Evolutionary conservation across 345 rosid genomes (phyloP).

Genomic region (Mangifera indica): DNA sequence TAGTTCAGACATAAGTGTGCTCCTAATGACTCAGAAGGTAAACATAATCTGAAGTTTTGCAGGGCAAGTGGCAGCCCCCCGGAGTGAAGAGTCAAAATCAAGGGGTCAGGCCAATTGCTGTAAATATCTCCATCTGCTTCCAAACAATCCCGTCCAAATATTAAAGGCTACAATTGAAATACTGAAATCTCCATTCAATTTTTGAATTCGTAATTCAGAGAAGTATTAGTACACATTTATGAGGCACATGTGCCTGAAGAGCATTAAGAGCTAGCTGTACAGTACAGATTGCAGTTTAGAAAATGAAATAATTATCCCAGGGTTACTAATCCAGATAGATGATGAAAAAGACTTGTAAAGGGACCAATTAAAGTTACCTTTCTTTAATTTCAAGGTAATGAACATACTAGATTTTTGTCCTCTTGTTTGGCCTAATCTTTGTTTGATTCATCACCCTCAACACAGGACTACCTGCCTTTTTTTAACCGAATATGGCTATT

Average conservation of each 20-base stretch:
- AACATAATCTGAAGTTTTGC: slow-evolving; percentile 18
- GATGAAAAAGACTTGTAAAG: slow-evolving; percentile 6
- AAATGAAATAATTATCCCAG: slow-evolving; percentile 14
- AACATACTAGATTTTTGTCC: slow-evolving; percentile 29
- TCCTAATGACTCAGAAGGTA: slow-evolving; percentile 1
- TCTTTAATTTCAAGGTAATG: slow-evolving; percentile 8
- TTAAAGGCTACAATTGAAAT: slow-evolving; percentile 26
- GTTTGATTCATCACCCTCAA: slow-evolving; percentile 28
- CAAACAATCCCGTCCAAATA: slow-evolving; percentile 32
- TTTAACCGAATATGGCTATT: neutral
- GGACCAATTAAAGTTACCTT: slow-evolving; percentile 10
- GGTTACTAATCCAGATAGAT: slow-evolving; percentile 4
- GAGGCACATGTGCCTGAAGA: slow-evolving; percentile 39
- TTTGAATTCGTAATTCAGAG: slow-evolving; percentile 18
- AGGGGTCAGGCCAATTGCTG: slow-evolving; percentile 25
- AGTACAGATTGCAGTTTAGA: slow-evolving; percentile 28
- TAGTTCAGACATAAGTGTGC: neutral
- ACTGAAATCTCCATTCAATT: slow-evolving; percentile 26
- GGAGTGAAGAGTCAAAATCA: slow-evolving; percentile 37
- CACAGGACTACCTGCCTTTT: slow-evolving; percentile 37
- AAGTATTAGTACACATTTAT: slow-evolving; percentile 35
- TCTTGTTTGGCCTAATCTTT: slow-evolving; percentile 22
- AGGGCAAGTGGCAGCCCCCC: slow-evolving; percentile 27
- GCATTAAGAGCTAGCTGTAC: slow-evolving; percentile 31
- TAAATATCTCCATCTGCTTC: slow-evolving; percentile 30